Evolutionary conservation across 2,329 filamentous ascomycete species (phyloP).

Genomic region (Paraconiothyrium sp.): DNA sequence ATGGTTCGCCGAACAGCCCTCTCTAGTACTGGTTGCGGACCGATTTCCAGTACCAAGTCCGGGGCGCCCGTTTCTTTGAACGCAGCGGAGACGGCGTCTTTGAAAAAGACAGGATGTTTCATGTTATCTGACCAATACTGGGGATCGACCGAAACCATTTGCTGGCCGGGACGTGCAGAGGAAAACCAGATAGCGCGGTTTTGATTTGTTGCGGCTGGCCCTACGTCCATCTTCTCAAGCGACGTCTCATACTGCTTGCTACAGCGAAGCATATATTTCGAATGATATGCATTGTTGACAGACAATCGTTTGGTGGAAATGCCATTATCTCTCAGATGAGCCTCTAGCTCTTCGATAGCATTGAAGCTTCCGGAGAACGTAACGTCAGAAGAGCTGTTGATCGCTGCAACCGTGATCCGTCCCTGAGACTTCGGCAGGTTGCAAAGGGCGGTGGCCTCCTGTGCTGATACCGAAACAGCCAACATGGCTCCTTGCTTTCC

Average conservation of each 20-base stretch:
- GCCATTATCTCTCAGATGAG: background rate
- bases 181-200: slow-evolving; percentile 14
- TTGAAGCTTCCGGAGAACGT: slow-evolving; percentile 8
- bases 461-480: slow-evolving; percentile 23
- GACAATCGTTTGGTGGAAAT: slow-evolving; percentile 15
- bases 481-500: slow-evolving; percentile 45
- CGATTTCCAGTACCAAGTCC: slow-evolving; percentile 54
- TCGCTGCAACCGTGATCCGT: slow-evolving; percentile 30
- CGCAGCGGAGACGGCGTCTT: slow-evolving; percentile 49
- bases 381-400: slow-evolving; percentile 24
- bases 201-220: background rate
- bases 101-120: slow-evolving; percentile 55
- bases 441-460: slow-evolving; percentile 22
- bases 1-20: slow-evolving; percentile 14
- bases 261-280: slow-evolving; percentile 28
- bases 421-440: slow-evolving; percentile 42
- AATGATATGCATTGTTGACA: slow-evolving; percentile 35
- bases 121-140: slow-evolving; percentile 60
- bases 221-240: slow-evolving; percentile 8
- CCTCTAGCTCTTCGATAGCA: slow-evolving; percentile 5
- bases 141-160: slow-evolving; percentile 2
- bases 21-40: slow-evolving; percentile 56
- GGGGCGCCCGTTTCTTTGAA: slow-evolving; percentile 21
- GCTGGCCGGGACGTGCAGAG: slow-evolving; percentile 15
- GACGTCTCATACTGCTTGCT: slow-evolving; percentile 20